phyloP scores from a whole-genome alignment of 2,329 filamentous ascomycete genomes.

The Lecanicillium sp. region DNA sequence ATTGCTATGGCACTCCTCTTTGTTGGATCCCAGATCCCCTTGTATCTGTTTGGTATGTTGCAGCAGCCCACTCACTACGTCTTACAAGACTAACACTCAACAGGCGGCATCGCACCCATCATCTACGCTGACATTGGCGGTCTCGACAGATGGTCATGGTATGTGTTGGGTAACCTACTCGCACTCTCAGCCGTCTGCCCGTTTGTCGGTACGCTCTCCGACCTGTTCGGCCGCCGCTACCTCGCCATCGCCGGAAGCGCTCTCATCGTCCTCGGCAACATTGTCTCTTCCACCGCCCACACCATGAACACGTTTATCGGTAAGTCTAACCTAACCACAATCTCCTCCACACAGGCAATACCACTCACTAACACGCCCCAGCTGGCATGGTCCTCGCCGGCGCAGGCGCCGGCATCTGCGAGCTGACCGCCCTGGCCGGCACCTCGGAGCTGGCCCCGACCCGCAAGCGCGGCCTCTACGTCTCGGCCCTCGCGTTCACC shows the following conservation, averaged over 20 bases:
- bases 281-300: constrained; percentile 51
- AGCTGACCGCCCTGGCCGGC: constrained; percentile 60
- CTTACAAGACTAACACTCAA: neutral
- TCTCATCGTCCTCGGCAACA: constrained; percentile 52
- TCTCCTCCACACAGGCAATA: too few species aligned
- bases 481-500: constrained; percentile 53
- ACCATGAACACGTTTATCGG: constrained; percentile 57
- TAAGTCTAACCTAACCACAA: constrained; percentile 18
- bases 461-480: constrained; percentile 57
- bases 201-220: constrained; percentile 1
- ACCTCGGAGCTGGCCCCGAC: constrained; percentile 63
- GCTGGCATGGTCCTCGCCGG: constrained; percentile 49
- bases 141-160: constrained; percentile 54
- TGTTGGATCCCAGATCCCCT: neutral
- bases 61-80: too few species aligned
- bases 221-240: constrained; percentile 39
- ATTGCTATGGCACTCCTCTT: neutral
- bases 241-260: constrained; percentile 49
- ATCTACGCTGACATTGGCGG: constrained; percentile 58
- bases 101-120: constrained; percentile 6
- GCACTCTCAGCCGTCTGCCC: constrained; percentile 34
- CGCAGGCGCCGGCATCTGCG: constrained; percentile 60
- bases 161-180: constrained; percentile 50
- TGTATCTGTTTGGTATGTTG: neutral
- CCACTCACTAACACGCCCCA: neutral